phyloP scores from a whole-genome alignment of 352 stramenopile species.

The Globisporangium carolinianum region DNA sequence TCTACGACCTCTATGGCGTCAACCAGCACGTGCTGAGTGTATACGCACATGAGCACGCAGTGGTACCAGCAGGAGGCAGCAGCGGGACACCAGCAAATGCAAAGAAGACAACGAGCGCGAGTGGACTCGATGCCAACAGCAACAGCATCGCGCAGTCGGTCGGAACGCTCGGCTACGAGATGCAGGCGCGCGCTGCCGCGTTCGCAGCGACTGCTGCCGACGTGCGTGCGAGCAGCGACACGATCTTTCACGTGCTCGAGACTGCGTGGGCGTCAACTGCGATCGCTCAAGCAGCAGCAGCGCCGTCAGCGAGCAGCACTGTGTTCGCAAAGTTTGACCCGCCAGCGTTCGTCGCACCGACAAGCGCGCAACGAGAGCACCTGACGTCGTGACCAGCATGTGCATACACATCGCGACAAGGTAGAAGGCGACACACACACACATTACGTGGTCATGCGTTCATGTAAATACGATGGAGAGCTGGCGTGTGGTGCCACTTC shows the following conservation, averaged over 20 bases:
- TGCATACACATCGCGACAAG: too few species aligned
- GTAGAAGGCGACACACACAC: too few species aligned
- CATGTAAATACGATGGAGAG: too few species aligned
- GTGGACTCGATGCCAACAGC: background rate
- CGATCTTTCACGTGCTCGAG: constrained; percentile 41
- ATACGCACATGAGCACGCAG: constrained; percentile 19
- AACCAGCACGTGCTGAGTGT: constrained; percentile 50
- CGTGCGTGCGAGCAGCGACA: constrained; percentile 24
- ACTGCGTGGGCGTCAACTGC: constrained; percentile 19
- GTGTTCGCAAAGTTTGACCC: too few species aligned
- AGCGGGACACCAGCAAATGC: background rate
- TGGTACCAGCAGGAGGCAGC: background rate
- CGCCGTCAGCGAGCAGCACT: too few species aligned
- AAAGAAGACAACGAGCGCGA: background rate
- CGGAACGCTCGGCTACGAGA: constrained; percentile 38
- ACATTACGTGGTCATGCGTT: too few species aligned
- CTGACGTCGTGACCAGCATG: too few species aligned
- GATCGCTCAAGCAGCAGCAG: background rate
- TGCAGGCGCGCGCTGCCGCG: constrained; percentile 27
- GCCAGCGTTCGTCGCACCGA: too few species aligned
- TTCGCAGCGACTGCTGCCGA: constrained; percentile 32
- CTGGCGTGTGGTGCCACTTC: too few species aligned
- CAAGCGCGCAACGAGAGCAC: too few species aligned
- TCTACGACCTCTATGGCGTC: constrained; percentile 58
- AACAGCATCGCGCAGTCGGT: constrained; percentile 12